Conservation (phyloP, 129 eudicot genomes). For the Tagetes patula region DNA sequence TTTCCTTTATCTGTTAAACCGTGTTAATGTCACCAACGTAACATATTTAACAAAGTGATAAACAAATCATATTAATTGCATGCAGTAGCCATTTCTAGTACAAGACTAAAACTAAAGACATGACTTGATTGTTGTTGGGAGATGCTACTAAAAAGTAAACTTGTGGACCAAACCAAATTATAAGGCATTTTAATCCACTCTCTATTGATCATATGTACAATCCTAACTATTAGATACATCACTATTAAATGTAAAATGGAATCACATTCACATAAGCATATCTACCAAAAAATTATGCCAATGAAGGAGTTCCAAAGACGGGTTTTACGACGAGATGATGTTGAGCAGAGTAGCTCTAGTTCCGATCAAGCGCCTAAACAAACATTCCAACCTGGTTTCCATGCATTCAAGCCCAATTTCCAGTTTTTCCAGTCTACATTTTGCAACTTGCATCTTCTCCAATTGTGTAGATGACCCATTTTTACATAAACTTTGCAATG, state of each 20-base stretch:
- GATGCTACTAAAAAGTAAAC: no score
- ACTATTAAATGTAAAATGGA: constrained; percentile 1
- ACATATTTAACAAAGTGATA: no score
- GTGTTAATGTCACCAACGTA: no score
- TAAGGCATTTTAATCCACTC: no score
- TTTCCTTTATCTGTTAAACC: no score
- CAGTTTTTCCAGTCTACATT: constrained; percentile 23
- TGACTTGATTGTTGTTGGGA: no score
- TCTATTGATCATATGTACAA: no score
- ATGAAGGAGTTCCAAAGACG: neutral
- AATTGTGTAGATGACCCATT: neutral
- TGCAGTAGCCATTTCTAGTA: no score
- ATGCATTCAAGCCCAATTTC: constrained; percentile 22
- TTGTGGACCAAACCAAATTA: no score
- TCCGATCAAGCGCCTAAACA: constrained; percentile 32
- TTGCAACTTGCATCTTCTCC: constrained; percentile 16
- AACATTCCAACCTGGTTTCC: constrained; percentile 20
- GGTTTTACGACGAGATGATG: constrained; percentile 19
- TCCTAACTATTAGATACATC: neutral
- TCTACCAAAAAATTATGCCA: constrained; percentile 27
- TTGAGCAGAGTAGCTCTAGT: constrained; percentile 34
- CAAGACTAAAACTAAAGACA: no score
- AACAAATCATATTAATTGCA: no score
- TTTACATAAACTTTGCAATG: constrained; percentile 21
- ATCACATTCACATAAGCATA: constrained; percentile 31